Evolutionary conservation across 2,329 filamentous ascomycete species (phyloP).

Genomic region (Phaeophleospora eucalypticola): DNA sequence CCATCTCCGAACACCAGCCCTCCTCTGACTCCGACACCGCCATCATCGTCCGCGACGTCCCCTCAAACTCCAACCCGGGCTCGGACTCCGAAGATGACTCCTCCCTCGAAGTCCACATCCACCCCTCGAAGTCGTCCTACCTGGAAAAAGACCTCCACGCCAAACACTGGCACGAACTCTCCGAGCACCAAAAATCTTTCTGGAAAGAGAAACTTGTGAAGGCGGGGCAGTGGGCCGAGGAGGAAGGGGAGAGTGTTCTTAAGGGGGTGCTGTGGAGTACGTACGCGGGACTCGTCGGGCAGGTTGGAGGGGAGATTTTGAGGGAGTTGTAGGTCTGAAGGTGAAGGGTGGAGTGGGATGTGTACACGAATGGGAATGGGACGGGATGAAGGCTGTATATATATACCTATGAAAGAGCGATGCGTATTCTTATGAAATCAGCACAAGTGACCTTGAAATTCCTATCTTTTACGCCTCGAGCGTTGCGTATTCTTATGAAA

Average conservation of each 20-base stretch:
- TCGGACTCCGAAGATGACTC: too few species aligned
- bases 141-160: constrained; percentile 45
- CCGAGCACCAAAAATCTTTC: constrained; percentile 55
- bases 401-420: too few species aligned
- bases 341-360: too few species aligned
- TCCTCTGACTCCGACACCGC: constrained; percentile 27
- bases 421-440: too few species aligned
- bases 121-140: constrained; percentile 39
- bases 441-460: too few species aligned
- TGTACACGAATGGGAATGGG: too few species aligned
- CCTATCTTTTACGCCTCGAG: too few species aligned
- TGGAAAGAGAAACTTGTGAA: constrained; percentile 68
- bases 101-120: constrained; percentile 34
- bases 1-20: constrained; percentile 18
- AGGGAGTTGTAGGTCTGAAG: constrained; percentile 16
- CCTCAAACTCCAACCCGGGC: too few species aligned
- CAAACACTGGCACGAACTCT: constrained; percentile 68
- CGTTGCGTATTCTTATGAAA: too few species aligned
- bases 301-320: constrained; percentile 27
- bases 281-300: constrained; percentile 59
- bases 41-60: constrained; percentile 35
- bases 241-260: constrained; percentile 72
- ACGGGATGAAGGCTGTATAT: too few species aligned
- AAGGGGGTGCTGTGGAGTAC: constrained; percentile 74
- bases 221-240: constrained; percentile 74